Conservation (phyloP, 2,329 filamentous ascomycete species). For the Pseudocercospora pini-densiflorae region DNA sequence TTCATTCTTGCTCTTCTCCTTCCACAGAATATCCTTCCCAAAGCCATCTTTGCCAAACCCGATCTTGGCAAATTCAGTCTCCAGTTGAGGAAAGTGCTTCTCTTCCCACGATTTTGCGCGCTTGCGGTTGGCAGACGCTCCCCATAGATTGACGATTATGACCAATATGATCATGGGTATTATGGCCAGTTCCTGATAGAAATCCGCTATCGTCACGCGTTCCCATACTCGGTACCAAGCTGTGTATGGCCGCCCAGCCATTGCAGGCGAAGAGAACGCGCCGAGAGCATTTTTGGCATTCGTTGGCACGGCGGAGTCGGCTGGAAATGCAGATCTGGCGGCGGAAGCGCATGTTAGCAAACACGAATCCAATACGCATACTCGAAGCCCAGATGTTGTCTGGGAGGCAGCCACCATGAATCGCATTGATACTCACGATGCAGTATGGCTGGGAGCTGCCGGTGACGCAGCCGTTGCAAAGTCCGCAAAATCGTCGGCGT, state of each 20-base stretch:
- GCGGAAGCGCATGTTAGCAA: neutral
- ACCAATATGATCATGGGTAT: constrained; percentile 75
- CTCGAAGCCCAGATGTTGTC: neutral
- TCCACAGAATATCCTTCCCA: constrained; percentile 63
- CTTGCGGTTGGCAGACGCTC: constrained; percentile 76
- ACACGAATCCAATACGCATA: neutral
- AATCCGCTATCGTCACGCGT: constrained; percentile 81
- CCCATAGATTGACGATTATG: constrained; percentile 78
- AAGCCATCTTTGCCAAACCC: constrained; percentile 79
- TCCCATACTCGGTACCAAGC: constrained; percentile 98
- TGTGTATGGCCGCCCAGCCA: constrained; percentile 70
- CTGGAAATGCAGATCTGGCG: constrained; percentile 48
- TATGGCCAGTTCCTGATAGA: constrained; percentile 84
- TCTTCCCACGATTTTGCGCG: constrained; percentile 82
- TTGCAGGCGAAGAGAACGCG: constrained; percentile 39
- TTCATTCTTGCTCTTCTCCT: constrained; percentile 86
- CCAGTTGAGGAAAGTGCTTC: constrained; percentile 72
- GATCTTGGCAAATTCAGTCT: constrained; percentile 83
- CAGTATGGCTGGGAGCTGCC: constrained; percentile 55
- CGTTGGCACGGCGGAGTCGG: constrained; percentile 43
- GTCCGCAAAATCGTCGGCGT: constrained; percentile 74
- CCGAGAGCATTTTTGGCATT: constrained; percentile 44
- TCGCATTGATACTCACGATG: constrained; percentile 36
- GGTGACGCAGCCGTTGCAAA: constrained; percentile 81
- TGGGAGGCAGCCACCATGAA: neutral